Evolutionary conservation across 2,329 filamentous ascomycete species (phyloP).

Genomic region (Tetracladium maxilliforme): DNA sequence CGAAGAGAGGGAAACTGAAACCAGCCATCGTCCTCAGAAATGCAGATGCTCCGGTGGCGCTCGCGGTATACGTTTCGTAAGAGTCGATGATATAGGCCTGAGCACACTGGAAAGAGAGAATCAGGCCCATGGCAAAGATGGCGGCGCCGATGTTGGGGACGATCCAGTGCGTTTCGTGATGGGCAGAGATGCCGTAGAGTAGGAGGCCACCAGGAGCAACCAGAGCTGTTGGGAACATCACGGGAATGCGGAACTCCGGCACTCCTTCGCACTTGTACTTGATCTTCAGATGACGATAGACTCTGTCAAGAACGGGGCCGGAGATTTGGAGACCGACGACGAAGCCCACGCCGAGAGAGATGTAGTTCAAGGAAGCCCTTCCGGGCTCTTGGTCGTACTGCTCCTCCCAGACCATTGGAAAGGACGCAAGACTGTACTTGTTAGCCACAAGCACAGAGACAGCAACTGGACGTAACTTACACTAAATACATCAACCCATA

Average conservation of each 20-base stretch:
- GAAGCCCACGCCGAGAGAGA: constrained; percentile 30
- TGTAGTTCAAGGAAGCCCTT: constrained; percentile 33
- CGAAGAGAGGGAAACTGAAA: no score
- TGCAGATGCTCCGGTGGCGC: no score
- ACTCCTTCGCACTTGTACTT: constrained; percentile 36
- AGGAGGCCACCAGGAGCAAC: constrained; percentile 39
- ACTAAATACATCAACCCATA: constrained; percentile 40
- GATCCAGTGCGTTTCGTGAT: constrained; percentile 37
- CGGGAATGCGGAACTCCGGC: no score
- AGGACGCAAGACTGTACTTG: no score
- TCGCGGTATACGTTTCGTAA: no score
- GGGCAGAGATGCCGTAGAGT: constrained; percentile 41
- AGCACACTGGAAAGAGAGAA: no score
- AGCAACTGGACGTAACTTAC: no score
- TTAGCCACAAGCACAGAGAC: no score
- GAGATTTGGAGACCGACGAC: constrained; percentile 17
- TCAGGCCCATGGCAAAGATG: constrained; percentile 33
- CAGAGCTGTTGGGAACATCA: no score
- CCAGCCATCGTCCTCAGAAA: no score
- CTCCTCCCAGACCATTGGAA: constrained; percentile 38
- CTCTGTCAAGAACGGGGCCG: constrained; percentile 15
- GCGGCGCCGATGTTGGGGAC: constrained; percentile 40
- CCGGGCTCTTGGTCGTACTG: constrained; percentile 37
- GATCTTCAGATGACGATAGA: constrained; percentile 11
- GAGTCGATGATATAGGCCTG: constrained; percentile 40